A percentile compares a stretch with the other conserved stretches of the same genome.
phyloP scores from a whole-genome alignment of 2,329 filamentous ascomycete species.

The Chalaropsis thielavioides region DNA sequence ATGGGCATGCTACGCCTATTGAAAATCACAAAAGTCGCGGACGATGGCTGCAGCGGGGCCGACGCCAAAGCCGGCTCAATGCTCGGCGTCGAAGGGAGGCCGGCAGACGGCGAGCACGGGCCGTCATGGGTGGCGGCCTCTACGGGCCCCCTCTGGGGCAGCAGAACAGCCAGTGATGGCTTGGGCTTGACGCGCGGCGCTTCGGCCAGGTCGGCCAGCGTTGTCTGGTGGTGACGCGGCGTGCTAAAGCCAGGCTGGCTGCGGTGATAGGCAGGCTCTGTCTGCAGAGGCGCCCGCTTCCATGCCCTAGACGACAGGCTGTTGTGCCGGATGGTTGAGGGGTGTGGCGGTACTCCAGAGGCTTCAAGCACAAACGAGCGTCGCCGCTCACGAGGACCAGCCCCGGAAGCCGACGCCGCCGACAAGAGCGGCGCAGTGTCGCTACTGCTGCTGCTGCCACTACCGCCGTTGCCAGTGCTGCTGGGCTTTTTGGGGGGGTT shows the following conservation, averaged over 20 bases:
- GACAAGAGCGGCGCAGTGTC: no score
- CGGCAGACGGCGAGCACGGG: slow-evolving; percentile 8
- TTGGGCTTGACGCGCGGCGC: not conserved
- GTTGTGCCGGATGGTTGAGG: not conserved
- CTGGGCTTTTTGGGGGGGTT: slow-evolving; percentile 8
- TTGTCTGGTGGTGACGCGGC: not conserved
- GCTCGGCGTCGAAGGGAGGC: not conserved
- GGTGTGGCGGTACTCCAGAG: not conserved
- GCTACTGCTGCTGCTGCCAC: no score
- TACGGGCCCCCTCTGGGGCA: not conserved
- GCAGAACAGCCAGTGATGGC: slow-evolving; percentile 8
- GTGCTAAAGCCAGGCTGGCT: not conserved
- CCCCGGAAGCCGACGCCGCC: not conserved
- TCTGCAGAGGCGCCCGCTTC: not conserved
- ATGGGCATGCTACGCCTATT: slow-evolving; percentile 38
- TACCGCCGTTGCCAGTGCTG: no score
- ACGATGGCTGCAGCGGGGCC: not conserved
- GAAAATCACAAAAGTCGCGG: slow-evolving; percentile 16
- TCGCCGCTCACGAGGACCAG: not conserved
- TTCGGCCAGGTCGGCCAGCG: not conserved
- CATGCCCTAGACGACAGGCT: not conserved
- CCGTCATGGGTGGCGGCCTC: not conserved
- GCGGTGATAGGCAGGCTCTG: not conserved
- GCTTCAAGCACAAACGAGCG: slow-evolving; percentile 13
- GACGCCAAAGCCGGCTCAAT: not conserved